Evolutionary conservation across 1,284 basidiomycete genomes (phyloP).

Genomic region (Boletus smithii): DNA sequence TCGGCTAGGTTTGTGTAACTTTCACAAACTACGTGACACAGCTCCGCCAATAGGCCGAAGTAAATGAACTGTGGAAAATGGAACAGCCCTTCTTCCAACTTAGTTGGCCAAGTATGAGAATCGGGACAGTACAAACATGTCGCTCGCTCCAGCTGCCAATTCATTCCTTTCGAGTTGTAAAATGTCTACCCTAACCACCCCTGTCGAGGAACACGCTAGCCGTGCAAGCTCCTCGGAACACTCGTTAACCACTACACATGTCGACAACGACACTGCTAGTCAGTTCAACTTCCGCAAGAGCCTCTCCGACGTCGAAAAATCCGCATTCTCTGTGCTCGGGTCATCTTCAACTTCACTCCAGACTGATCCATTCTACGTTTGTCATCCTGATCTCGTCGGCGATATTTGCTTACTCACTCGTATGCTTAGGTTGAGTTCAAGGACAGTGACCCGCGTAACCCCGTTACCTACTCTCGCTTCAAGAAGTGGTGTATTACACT

Average conservation of each 20-base stretch:
- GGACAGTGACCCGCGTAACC: conserved; percentile 24
- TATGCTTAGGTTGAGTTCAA: conserved; percentile 21
- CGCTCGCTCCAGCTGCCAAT: conserved; percentile 10
- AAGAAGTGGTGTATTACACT: conserved; percentile 29
- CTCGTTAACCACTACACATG: conserved; percentile 13
- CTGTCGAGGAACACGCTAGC: conserved; percentile 8
- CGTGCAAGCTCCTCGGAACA: no score
- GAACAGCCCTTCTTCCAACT: neutral
- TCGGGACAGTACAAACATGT: neutral
- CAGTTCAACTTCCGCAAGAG: conserved; percentile 1
- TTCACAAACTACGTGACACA: conserved; percentile 17
- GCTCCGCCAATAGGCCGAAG: conserved; percentile 12
- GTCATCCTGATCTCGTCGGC: conserved; percentile 1
- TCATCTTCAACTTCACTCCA: conserved; percentile 8
- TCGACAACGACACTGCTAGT: conserved; percentile 4
- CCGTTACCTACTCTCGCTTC: conserved; percentile 18
- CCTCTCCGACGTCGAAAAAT: conserved; percentile 14
- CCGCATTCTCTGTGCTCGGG: neutral
- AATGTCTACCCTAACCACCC: conserved; percentile 17
- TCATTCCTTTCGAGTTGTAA: conserved; percentile 17
- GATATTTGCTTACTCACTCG: neutral
- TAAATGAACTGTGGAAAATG: conserved; percentile 2
- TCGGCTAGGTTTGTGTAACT: neutral
- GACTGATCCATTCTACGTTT: conserved; percentile 14
- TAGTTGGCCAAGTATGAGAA: conserved; percentile 6